phyloP scores from a whole-genome alignment of 1,284 basidiomycete species.

The Trametes polyzona region DNA sequence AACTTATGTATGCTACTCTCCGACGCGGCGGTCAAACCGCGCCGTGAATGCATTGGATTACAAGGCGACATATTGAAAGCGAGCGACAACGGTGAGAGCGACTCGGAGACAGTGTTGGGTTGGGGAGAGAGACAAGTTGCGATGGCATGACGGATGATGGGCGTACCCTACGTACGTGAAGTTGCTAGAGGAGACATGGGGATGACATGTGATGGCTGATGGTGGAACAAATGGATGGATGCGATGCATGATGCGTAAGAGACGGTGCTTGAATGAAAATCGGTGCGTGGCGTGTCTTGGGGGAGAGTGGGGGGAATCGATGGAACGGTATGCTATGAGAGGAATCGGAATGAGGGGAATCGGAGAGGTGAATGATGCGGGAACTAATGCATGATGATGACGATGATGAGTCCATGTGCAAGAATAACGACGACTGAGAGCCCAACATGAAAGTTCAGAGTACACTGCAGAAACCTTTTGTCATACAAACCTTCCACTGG shows the following conservation, averaged over 20 bases:
- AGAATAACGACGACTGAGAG: conserved; percentile 27
- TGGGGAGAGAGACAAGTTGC: no score
- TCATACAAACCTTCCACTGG: conserved; percentile 28
- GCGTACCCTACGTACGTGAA: conserved; percentile 23
- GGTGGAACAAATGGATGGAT: conserved; percentile 18
- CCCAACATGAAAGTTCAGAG: conserved; percentile 29
- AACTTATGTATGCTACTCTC: conserved; percentile 3
- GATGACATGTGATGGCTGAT: conserved; percentile 16
- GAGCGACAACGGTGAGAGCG: conserved; percentile 23
- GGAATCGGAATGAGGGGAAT: conserved; percentile 15
- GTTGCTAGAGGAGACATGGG: conserved; percentile 22
- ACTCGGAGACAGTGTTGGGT: conserved; percentile 19
- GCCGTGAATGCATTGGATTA: conserved; percentile 17
- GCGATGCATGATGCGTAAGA: conserved; percentile 21
- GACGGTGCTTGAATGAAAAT: conserved; percentile 8
- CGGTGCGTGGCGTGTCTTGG: conserved; percentile 3
- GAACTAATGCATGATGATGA: conserved; percentile 33
- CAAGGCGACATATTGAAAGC: conserved; percentile 22
- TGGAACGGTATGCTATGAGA: conserved; percentile 10
- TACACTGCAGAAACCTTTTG: conserved; percentile 30
- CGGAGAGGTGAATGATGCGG: conserved; percentile 27
- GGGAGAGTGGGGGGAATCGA: neutral
- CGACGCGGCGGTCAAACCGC: conserved; percentile 4
- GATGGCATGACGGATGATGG: conserved; percentile 14
- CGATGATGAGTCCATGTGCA: conserved; percentile 33